Evolutionary conservation across 202 grass and related monocot genomes (phyloP).

Genomic region (Schoenoplectus triqueter): DNA sequence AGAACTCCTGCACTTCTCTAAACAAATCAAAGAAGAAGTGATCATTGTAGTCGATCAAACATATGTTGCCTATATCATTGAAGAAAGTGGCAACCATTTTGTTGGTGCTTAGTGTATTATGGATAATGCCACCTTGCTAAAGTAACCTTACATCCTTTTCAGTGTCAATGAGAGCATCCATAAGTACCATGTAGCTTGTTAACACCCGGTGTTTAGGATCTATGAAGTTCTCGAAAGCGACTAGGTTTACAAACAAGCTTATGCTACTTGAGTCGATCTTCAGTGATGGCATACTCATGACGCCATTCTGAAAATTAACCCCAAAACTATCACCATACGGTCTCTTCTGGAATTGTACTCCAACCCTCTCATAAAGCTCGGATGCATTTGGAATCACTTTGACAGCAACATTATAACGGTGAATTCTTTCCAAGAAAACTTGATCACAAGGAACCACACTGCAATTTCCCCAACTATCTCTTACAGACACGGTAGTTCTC

Average conservation of each 20-base stretch:
- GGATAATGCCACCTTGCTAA: slow-evolving; percentile 32
- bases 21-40: slow-evolving; percentile 50
- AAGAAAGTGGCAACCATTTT: slow-evolving; percentile 42
- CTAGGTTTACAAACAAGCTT: slow-evolving; percentile 47
- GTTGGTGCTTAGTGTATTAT: slow-evolving; percentile 2
- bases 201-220: slow-evolving; percentile 40
- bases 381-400: not conserved
- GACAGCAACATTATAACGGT: not conserved
- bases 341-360: not conserved
- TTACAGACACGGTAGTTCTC: not conserved
- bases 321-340: slow-evolving; percentile 35
- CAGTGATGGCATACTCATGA: slow-evolving; percentile 53
- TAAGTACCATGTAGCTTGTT: slow-evolving; percentile 62
- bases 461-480: not conserved
- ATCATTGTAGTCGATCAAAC: slow-evolving; percentile 35
- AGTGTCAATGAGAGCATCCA: slow-evolving; percentile 47
- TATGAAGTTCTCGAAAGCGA: slow-evolving; percentile 55
- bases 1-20: slow-evolving; percentile 39
- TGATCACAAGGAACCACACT: not conserved
- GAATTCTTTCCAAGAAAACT: slow-evolving; percentile 3
- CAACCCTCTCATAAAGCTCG: not conserved
- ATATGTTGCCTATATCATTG: slow-evolving; percentile 54
- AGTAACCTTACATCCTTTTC: slow-evolving; percentile 47
- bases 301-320: slow-evolving; percentile 42
- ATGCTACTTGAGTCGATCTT: slow-evolving; percentile 53